Evolutionary conservation across 176 grass and related monocot species (phyloP), one percentile per base, ranked within the genome.

Genomic region (Otatea glauca): DNA sequence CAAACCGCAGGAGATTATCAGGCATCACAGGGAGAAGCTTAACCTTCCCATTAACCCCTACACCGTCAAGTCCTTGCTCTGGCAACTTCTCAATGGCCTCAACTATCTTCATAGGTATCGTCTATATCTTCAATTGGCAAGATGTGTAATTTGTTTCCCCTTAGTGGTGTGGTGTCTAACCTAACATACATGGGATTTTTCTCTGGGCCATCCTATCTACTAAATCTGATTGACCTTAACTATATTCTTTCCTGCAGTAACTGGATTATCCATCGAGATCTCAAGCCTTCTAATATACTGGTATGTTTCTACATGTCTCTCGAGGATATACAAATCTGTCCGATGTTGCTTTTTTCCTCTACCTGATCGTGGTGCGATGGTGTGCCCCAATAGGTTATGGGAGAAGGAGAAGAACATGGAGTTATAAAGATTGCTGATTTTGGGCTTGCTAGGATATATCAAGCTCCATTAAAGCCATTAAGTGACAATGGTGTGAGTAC

Each of bases 281-380:
- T 98, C 65, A 98, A 98, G 86, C 96, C 96, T 83, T 98, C 96
- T 77, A 95, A 98, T 87, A 98, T 98, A 87, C 89, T 98, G 96
- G 96, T 98, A 90, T 65, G 6, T 24, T 79, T 7, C 14, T 73
- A 5, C 38, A 72, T 75, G 42, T 16, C 15, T 66, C 44, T 39
- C 70, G 56, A 43, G 27, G 25, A 83, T 83, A 62, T 34, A 62
- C 42, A 88, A 80, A 72, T 35, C 38, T 84, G 51, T 86, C 51
- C 11, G 45, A 81, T 74, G 25, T 60, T 23, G 51, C 53, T 35
- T 68, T 21, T 21, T 61, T 77, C 44, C 18, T 86, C 43, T 70
- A 63, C 18, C 74, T 73, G 37, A 63, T 67, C 29, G 11, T 80
- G 70, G 32, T 41, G 8, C 2, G 74, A 55, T 83, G 32, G 74